A percentile compares a stretch with the other conserved stretches of the same genome.
phyloP scores from a whole-genome alignment of 768 basidiomycete genomes.

The Termitomyces sp. region DNA sequence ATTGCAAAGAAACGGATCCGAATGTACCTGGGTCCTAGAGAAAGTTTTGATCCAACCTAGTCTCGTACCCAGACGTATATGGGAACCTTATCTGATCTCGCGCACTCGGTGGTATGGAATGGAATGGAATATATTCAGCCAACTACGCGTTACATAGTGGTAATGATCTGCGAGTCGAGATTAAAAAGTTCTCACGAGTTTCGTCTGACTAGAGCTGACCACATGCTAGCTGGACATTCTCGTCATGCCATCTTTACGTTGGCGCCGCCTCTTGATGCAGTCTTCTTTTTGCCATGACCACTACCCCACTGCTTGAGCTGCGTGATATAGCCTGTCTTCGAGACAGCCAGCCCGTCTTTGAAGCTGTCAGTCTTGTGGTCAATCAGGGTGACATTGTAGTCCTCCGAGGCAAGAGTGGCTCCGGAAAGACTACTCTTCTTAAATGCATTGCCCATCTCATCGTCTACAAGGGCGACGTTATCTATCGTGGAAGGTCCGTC shows the following conservation, averaged over 20 bases:
- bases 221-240: background rate
- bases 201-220: too few species aligned
- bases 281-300: background rate
- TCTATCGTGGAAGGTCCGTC: constrained; percentile 63
- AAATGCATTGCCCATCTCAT: constrained; percentile 84
- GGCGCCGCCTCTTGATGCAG: background rate
- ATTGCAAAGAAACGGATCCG: too few species aligned
- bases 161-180: too few species aligned
- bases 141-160: too few species aligned
- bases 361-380: constrained; percentile 59
- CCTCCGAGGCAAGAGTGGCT: constrained; percentile 78
- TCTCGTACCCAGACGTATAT: too few species aligned
- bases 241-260: background rate
- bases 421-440: constrained; percentile 78
- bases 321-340: constrained; percentile 48
- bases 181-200: too few species aligned
- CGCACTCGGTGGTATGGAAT: too few species aligned
- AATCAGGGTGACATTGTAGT: constrained; percentile 75
- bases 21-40: too few species aligned
- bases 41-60: background rate
- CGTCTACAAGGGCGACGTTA: constrained; percentile 62
- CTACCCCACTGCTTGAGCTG: constrained; percentile 51
- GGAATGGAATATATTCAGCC: too few species aligned
- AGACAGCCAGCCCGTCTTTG: constrained; percentile 52
- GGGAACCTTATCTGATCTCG: too few species aligned